Percentiles rank a stretch among this genome's conserved stretches.
Evolutionary conservation across 176 grass and related monocot species (phyloP).

Genomic region (Cenchrus purpureus): DNA sequence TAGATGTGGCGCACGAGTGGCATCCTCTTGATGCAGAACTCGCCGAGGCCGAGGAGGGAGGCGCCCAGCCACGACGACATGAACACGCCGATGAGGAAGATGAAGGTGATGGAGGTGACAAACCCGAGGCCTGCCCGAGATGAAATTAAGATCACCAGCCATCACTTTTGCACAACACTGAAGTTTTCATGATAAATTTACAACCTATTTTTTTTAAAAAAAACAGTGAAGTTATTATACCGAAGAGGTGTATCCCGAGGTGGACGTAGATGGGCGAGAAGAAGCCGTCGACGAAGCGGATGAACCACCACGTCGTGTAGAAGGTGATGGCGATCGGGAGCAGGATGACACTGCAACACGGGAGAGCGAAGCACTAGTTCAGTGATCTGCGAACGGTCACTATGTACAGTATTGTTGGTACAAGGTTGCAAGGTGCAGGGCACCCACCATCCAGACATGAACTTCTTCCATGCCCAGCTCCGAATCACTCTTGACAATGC

Average conservation of each 20-base stretch:
- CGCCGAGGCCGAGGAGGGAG: conserved; percentile 72
- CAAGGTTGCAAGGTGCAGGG: not conserved
- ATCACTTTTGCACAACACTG: too few relatives aligned
- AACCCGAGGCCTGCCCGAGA: conserved; percentile 59
- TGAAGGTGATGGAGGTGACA: conserved; percentile 75
- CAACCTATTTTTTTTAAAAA: not conserved
- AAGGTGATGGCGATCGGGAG: conserved; percentile 82
- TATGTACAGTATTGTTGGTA: not conserved
- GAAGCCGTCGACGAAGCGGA: conserved; percentile 79
- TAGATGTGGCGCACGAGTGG: conserved; percentile 72
- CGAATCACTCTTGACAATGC: conserved; percentile 65
- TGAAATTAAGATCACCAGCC: too few relatives aligned
- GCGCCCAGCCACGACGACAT: conserved; percentile 78
- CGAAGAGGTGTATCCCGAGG: conserved; percentile 68
- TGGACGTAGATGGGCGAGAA: conserved; percentile 85
- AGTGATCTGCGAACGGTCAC: not conserved
- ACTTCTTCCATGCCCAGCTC: conserved; percentile 76
- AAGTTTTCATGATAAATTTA: too few relatives aligned
- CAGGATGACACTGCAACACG: conserved; percentile 65
- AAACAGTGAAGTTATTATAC: conserved; percentile 17
- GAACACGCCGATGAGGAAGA: conserved; percentile 75
- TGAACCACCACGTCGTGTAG: conserved; percentile 84
- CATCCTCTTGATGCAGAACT: conserved; percentile 78
- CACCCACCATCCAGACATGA: conserved; percentile 71
- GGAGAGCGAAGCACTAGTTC: not conserved